Base-by-base conservation (phyloP, 2,329 filamentous ascomycete species). In the Rhynchosporium secalis region DNA sequence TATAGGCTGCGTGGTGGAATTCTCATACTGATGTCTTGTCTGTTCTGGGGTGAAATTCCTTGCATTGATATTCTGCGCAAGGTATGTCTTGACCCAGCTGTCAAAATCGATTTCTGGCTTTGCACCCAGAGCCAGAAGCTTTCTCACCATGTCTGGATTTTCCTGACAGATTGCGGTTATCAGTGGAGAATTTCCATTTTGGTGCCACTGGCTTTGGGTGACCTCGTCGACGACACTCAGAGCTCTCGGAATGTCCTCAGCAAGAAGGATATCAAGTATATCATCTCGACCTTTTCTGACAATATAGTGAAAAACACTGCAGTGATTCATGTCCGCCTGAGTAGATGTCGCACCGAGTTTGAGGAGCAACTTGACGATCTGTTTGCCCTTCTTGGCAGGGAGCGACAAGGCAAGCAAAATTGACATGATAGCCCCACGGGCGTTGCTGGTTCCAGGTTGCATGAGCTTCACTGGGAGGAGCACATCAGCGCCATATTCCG, bases 401-500 rank as follows among this genome's bases (percentile, higher is more conserved):
- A 93, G 82, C 10, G 81, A 77, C 33, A 91, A 76, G 1, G 88
- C 84, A n/a, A 96, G 79, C 0, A 86, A 81, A 7, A 94, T 76
- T 0, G 87, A 89, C 55, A 95, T 78, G 49, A 94, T 86, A 0
- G 87, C 89, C 0, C 78, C 76, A 54, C 80, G 80, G 61, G 82
- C 70, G 1, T 77, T 74, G 61, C 80, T 75, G 15, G 55, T 65
- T 12, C 69, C 67, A 40, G 68, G 59, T 3, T 69, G 58, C 5
- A 67, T 54, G 28, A 69, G 61, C 31, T 93, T 93, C 72, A 95
- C 80, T 0, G 91, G 91, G 28, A 92, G 78, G 15, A 93, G 78
- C 0, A 89, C 81, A 73, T 96, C 91, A 4, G 91, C 90, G 7
- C 90, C 92, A 70, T 91, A 95, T 65, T 87, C 82, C 49, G 86